phyloP scores from a whole-genome alignment of 2,329 filamentous ascomycete genomes.

The Penicillium hordei region DNA sequence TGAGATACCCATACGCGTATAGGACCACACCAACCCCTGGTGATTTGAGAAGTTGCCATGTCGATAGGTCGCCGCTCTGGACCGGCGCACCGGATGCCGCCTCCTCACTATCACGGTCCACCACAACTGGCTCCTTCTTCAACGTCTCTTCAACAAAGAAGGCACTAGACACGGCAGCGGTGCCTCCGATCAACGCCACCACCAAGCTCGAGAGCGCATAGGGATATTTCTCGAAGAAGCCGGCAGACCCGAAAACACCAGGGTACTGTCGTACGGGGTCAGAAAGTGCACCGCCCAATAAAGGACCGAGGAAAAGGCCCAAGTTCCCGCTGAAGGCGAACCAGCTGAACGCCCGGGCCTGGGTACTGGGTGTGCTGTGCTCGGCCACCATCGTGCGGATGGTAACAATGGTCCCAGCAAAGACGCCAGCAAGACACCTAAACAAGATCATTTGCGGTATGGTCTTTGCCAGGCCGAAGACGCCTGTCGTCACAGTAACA shows the following conservation, averaged over 20 bases:
- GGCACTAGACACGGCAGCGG: slow-evolving; percentile 51
- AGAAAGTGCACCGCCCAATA: slow-evolving; percentile 65
- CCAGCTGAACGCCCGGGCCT: slow-evolving; percentile 71
- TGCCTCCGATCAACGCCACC: slow-evolving; percentile 55
- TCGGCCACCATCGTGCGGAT: slow-evolving; percentile 77
- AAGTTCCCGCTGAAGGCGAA: slow-evolving; percentile 75
- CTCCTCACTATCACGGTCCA: not conserved
- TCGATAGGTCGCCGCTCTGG: slow-evolving; percentile 22
- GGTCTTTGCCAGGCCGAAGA: slow-evolving; percentile 67
- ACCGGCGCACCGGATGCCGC: not conserved
- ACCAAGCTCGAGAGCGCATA: slow-evolving; percentile 66
- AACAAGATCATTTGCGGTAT: slow-evolving; percentile 75
- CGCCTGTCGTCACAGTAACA: slow-evolving; percentile 57
- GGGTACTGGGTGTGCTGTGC: slow-evolving; percentile 66
- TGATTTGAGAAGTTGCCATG: slow-evolving; percentile 54
- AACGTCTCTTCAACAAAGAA: slow-evolving; percentile 53
- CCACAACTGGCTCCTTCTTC: slow-evolving; percentile 48
- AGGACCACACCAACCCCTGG: slow-evolving; percentile 68
- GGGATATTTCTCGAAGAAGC: slow-evolving; percentile 64
- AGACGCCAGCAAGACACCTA: slow-evolving; percentile 69
- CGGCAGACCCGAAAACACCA: slow-evolving; percentile 52
- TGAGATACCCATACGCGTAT: slow-evolving; percentile 64
- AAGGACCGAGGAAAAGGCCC: slow-evolving; percentile 70
- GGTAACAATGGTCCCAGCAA: slow-evolving; percentile 71
- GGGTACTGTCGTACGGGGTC: slow-evolving; percentile 67